Evolutionary conservation across 2,329 filamentous ascomycete species (phyloP).

Genomic region (Colletotrichum liaoningense): DNA sequence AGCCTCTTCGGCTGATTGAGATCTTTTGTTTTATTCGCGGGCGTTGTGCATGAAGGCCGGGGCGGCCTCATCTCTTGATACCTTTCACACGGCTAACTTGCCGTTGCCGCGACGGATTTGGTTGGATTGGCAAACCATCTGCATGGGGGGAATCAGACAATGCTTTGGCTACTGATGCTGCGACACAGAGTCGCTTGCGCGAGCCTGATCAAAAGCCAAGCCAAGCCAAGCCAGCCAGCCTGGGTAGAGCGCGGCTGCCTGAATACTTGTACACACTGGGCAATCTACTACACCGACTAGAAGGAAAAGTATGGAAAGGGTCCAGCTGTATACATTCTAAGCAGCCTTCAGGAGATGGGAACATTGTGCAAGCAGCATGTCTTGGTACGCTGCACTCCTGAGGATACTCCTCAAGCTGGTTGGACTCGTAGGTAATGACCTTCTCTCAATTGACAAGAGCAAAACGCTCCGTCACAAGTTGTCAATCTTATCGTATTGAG

Average conservation of each 20-base stretch:
- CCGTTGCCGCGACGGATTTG: too few species aligned
- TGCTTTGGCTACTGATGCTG: background rate
- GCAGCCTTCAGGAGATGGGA: background rate
- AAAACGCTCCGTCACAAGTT: too few species aligned
- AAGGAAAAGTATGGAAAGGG: background rate
- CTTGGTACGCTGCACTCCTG: background rate
- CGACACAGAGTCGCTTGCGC: background rate
- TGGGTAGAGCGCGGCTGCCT: background rate
- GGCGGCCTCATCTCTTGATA: too few species aligned
- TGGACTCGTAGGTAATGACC: too few species aligned
- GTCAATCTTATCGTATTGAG: too few species aligned
- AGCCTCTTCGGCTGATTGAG: background rate
- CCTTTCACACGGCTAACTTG: background rate
- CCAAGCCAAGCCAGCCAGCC: background rate
- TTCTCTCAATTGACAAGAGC: too few species aligned
- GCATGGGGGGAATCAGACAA: background rate
- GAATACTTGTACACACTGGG: background rate
- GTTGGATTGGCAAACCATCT: too few species aligned
- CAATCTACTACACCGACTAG: background rate
- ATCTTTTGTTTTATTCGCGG: background rate
- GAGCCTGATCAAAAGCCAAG: background rate
- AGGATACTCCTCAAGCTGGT: background rate
- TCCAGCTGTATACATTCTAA: background rate
- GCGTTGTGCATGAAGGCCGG: background rate
- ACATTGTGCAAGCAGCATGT: background rate